These are phyloP conservation scores for Drechslera avenae DNA, from an alignment of 2,329 filamentous ascomycete genomes.

Conservation along the genomic window DNA sequence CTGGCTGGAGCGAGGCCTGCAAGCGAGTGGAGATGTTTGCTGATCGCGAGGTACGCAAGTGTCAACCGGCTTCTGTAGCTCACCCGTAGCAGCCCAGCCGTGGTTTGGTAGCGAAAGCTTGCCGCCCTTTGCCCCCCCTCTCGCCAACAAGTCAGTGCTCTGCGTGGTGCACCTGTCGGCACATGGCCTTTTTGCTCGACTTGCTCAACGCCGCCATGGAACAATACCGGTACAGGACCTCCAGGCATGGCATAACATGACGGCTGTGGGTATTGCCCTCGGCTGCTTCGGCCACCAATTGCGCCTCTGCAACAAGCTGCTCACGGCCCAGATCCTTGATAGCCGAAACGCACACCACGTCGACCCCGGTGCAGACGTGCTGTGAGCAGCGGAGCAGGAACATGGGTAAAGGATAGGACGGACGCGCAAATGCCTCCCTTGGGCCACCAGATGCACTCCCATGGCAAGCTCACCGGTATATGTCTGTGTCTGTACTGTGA, in stretches of 20 bases:
- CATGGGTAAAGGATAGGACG: conserved; percentile 31
- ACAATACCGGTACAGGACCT: not conserved
- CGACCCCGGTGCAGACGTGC: conserved; percentile 32
- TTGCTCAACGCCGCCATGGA: not conserved
- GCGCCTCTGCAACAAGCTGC: conserved; percentile 13
- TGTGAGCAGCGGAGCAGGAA: conserved; percentile 13
- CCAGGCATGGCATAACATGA: not conserved
- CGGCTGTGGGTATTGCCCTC: conserved; percentile 14
- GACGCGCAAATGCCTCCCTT: conserved; percentile 11
- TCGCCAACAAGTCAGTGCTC: conserved; percentile 9
- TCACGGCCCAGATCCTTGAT: conserved; percentile 27
- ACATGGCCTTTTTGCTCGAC: too few relatives aligned
- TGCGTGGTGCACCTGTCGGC: not conserved
- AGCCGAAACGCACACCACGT: conserved; percentile 39
- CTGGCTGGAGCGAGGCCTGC: conserved; percentile 38
- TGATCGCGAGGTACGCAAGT: conserved; percentile 37
- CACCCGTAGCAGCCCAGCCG: conserved; percentile 20
- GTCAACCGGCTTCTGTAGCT: conserved; percentile 34
- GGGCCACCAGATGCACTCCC: conserved; percentile 26
- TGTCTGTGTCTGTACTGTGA: too few relatives aligned
- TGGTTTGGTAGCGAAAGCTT: conserved; percentile 26
- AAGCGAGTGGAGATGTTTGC: conserved; percentile 45
- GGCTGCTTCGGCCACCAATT: conserved; percentile 26
- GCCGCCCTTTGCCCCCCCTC: not conserved
- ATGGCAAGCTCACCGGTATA: conserved; percentile 9